Base-by-base conservation (phyloP, 2,329 filamentous ascomycete genomes). In the Sclerotinia trifoliorum region DNA sequence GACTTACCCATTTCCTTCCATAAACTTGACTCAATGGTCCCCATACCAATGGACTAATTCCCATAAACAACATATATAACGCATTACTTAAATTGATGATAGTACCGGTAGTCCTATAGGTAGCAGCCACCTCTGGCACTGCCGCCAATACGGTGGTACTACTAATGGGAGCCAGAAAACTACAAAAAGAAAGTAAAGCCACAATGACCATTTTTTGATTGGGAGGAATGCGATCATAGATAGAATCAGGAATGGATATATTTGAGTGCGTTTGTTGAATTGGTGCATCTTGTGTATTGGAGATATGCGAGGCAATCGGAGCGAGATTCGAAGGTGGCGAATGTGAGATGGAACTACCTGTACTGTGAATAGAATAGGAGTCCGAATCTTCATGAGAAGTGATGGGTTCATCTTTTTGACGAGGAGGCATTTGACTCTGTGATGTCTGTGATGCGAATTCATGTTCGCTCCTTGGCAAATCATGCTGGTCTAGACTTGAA, bases 11-110 rank as follows among this genome's bases (percentile, higher is more conserved):
- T 73, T 85, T 80, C 68, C 87, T 82, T 17, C 87, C 87, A 73
- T 86, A 88, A 0, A 89, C 83, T 71, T 88, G 86, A 71, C 88
- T 90, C 69, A 92, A 80, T 0, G 91, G 91, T 0, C 90, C 90
- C 85, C 89, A 94, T 66, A 93, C 84, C 13, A 88, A 84, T 1
- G 90, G 87, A 19, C 84, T 86, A 5, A 92, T 67, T 0, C 89
- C 90, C 90, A 93, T 94, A 73, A 89, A 88, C 5, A 89, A 78
- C 81, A 92, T 84, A 73, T 92, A 92, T n/a, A 90, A 78, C 0
- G 91, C 90, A 79, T 94, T 94, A 75, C 85, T 89, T 56, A 90
- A 78, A 75, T 92, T 91, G 76, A 94, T 88, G 68, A 93, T 84
- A 13, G 85, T 85, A 6, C 88, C 89, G 0, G 85, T 90, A 0